phyloP scores from a whole-genome alignment of 148 eudicot species.

The Vaccinium darrowii region DNA sequence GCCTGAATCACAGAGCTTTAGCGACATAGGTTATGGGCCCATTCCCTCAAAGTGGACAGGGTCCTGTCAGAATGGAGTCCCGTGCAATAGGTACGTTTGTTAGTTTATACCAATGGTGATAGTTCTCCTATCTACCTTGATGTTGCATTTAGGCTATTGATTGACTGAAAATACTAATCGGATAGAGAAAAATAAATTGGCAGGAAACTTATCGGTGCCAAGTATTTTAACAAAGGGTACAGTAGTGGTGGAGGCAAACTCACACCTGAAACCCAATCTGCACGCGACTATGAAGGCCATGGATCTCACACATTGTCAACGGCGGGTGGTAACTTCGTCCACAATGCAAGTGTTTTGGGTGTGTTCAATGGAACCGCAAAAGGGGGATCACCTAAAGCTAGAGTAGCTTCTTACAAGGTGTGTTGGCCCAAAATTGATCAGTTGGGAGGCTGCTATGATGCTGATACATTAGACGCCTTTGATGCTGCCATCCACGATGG shows the following conservation, averaged over 20 bases:
- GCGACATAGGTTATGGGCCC: slow-evolving; percentile 44
- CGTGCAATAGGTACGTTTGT: slow-evolving; percentile 50
- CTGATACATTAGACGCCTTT: slow-evolving; percentile 50
- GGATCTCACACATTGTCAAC: slow-evolving; percentile 76
- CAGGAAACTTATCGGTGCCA: slow-evolving; percentile 76
- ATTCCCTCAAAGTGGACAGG: slow-evolving; percentile 81
- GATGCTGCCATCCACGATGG: slow-evolving; percentile 66
- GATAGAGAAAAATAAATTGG: not conserved
- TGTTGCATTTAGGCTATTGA: not conserved
- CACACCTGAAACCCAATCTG: not conserved
- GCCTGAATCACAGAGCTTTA: slow-evolving; percentile 76
- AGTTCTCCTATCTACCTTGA: not conserved
- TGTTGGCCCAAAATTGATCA: slow-evolving; percentile 36
- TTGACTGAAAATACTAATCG: not conserved
- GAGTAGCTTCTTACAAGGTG: slow-evolving; percentile 71
- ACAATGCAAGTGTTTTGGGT: slow-evolving; percentile 38
- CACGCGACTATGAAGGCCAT: slow-evolving; percentile 61
- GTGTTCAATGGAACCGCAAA: slow-evolving; percentile 50
- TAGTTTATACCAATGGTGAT: not conserved
- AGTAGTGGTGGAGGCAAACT: not conserved
- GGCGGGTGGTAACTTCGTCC: slow-evolving; percentile 58
- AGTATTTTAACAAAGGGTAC: slow-evolving; percentile 50
- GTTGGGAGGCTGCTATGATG: slow-evolving; percentile 32
- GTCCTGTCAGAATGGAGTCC: slow-evolving; percentile 35
- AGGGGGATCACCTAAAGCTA: slow-evolving; percentile 73